These are phyloP conservation scores for Parsonsia alboflavescens DNA, from an alignment of 257 asterid genomes.

Conservation along the genomic window DNA sequence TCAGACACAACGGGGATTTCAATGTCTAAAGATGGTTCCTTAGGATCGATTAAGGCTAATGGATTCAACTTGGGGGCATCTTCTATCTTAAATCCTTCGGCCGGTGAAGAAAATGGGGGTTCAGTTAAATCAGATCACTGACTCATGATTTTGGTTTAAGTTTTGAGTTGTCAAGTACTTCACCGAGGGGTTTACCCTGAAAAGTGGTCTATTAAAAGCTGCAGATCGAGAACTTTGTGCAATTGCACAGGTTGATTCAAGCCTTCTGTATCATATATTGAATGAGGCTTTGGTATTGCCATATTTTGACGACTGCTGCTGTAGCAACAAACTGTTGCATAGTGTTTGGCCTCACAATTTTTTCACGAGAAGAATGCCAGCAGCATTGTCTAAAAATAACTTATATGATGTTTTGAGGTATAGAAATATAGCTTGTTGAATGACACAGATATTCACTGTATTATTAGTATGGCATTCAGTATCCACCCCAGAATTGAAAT, in stretches of 20 bases:
- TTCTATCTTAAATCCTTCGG: constrained; percentile 27
- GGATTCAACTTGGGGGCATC: constrained; percentile 36
- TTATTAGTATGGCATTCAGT: constrained; percentile 19
- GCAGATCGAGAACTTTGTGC: constrained; percentile 8
- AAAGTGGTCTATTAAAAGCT: constrained; percentile 5
- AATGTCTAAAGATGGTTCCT: constrained; percentile 18
- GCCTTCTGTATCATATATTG: constrained; percentile 44
- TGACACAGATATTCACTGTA: constrained; percentile 24
- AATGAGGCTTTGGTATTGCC: constrained; percentile 31
- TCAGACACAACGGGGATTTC: constrained; percentile 28
- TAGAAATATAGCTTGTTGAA: constrained; percentile 30
- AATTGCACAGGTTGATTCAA: constrained; percentile 17
- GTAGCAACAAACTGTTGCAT: constrained; percentile 24
- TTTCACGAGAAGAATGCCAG: constrained; percentile 22
- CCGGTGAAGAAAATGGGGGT: constrained; percentile 47
- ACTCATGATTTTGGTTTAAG: constrained; percentile 9
- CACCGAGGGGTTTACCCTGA: constrained; percentile 8
- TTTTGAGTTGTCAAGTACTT: neutral
- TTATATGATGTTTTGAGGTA: constrained; percentile 25
- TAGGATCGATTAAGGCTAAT: constrained; percentile 41
- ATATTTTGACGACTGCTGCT: constrained; percentile 18
- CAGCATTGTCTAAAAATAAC: constrained; percentile 19
- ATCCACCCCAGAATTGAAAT: constrained; percentile 22
- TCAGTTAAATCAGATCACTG: constrained; percentile 15
- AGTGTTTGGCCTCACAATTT: constrained; percentile 23